Percentiles rank a stretch among this genome's conserved stretches.
Conservation (phyloP, 352 stramenopile genomes). For the Phytophthora nicotianae region DNA sequence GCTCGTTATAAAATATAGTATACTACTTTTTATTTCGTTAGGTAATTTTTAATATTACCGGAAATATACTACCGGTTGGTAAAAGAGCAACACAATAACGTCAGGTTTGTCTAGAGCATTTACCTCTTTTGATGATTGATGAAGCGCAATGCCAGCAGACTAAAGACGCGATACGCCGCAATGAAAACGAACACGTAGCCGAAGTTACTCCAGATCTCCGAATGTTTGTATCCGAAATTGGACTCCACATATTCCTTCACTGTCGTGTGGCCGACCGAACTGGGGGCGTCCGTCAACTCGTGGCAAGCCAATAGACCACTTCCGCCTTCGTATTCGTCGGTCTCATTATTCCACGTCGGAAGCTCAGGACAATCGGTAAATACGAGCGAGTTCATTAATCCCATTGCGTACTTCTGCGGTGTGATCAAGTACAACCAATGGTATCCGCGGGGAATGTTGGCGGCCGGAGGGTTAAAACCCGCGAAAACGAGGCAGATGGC, state of each 20-base stretch:
- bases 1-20: too few relatives aligned
- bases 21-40: too few relatives aligned
- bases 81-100: too few relatives aligned
- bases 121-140: constrained; percentile 10
- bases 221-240: constrained; percentile 33
- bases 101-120: too few relatives aligned
- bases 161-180: constrained; percentile 10
- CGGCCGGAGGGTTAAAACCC: constrained; percentile 15
- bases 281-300: constrained; percentile 1
- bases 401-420: constrained; percentile 16
- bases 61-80: too few relatives aligned
- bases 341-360: constrained; percentile 4
- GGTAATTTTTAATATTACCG: too few relatives aligned
- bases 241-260: constrained; percentile 35
- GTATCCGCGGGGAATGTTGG: constrained; percentile 10
- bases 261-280: constrained; percentile 19
- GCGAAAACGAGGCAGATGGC: constrained; percentile 13
- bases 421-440: constrained; percentile 21
- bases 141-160: constrained; percentile 33
- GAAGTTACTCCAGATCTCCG: constrained; percentile 35
- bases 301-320: constrained; percentile 11
- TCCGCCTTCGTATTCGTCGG: constrained; percentile 2
- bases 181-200: constrained; percentile 34
- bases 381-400: constrained; percentile 4
- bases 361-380: constrained; percentile 17